Evolutionary conservation across 2,329 filamentous ascomycete species (phyloP).

Genomic region (Nemania sp.): DNA sequence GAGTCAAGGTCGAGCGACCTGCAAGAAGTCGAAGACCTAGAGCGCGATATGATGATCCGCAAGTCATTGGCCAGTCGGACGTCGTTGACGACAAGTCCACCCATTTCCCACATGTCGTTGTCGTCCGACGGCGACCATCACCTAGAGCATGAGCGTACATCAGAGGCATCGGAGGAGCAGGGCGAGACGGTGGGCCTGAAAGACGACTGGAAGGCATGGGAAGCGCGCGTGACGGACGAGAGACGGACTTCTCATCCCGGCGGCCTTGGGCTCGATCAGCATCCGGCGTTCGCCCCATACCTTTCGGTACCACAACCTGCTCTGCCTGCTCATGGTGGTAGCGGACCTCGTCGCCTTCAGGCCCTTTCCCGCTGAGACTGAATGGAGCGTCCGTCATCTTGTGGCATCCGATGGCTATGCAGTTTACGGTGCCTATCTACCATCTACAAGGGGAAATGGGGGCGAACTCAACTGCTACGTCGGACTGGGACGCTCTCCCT

Average conservation of each 20-base stretch:
- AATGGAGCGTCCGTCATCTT: slow-evolving; percentile 8
- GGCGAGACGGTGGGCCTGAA: slow-evolving; percentile 46
- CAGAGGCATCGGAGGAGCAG: slow-evolving; percentile 28
- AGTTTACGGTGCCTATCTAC: background rate
- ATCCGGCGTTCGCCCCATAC: slow-evolving; percentile 47
- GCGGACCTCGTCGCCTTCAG: slow-evolving; percentile 4
- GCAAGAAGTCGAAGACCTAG: slow-evolving; percentile 44
- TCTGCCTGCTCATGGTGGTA: slow-evolving; percentile 34
- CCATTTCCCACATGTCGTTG: slow-evolving; percentile 27
- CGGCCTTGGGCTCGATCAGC: slow-evolving; percentile 38
- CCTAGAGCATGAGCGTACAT: slow-evolving; percentile 17
- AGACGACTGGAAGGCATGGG: slow-evolving; percentile 56
- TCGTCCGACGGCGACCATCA: slow-evolving; percentile 20
- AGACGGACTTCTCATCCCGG: slow-evolving; percentile 43
- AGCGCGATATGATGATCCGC: slow-evolving; percentile 49
- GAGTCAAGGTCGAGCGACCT: slow-evolving; percentile 41
- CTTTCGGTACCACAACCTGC: slow-evolving; percentile 39
- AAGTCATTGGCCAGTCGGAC: slow-evolving; percentile 50
- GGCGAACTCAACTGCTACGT: slow-evolving; percentile 1
- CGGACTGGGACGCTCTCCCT: background rate
- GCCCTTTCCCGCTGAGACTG: slow-evolving; percentile 24
- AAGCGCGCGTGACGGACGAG: slow-evolving; percentile 52
- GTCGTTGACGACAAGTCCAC: slow-evolving; percentile 36
- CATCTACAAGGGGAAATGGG: background rate
- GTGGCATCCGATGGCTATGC: slow-evolving; percentile 2